phyloP scores from a whole-genome alignment of 2,329 filamentous ascomycete genomes.

The Alternaria sp. region DNA sequence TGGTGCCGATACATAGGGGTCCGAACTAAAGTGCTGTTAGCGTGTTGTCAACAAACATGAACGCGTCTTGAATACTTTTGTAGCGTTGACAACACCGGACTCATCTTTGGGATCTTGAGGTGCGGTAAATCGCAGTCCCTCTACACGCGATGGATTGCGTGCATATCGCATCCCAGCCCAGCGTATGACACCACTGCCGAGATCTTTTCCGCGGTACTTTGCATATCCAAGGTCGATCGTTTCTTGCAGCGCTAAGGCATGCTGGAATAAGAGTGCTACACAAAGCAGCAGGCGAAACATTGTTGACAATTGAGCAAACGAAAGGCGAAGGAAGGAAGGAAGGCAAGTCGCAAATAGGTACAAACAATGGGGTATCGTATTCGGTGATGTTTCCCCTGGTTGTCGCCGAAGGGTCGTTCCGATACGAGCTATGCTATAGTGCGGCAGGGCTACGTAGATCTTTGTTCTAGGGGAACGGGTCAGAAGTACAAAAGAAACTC shows the following conservation, averaged over 20 bases:
- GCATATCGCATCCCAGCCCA: conserved; percentile 83
- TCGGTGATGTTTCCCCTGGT: conserved; percentile 6
- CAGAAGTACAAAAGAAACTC: background rate
- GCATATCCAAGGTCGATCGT: conserved; percentile 73
- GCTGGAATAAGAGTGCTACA: conserved; percentile 34
- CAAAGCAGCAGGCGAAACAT: conserved; percentile 38
- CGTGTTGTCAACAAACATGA: background rate
- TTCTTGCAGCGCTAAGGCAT: conserved; percentile 46
- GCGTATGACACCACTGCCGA: conserved; percentile 68
- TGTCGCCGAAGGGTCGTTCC: conserved; percentile 2
- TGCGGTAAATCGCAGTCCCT: conserved; percentile 66
- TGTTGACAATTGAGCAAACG: background rate
- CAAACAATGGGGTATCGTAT: background rate
- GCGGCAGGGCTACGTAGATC: background rate
- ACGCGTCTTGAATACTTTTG: conserved; percentile 27
- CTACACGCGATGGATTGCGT: conserved; percentile 39
- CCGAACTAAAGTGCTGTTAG: conserved; percentile 39
- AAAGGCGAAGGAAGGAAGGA: background rate
- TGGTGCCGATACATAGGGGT: conserved; percentile 45
- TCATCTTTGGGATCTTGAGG: conserved; percentile 68
- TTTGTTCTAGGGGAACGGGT: conserved; percentile 4
- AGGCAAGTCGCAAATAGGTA: background rate
- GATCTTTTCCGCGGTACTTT: conserved; percentile 67
- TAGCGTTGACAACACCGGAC: conserved; percentile 61
- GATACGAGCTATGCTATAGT: conserved; percentile 13